Conservation (phyloP, 1,139 yeast genomes). For the Sugiyamaella japonica region DNA sequence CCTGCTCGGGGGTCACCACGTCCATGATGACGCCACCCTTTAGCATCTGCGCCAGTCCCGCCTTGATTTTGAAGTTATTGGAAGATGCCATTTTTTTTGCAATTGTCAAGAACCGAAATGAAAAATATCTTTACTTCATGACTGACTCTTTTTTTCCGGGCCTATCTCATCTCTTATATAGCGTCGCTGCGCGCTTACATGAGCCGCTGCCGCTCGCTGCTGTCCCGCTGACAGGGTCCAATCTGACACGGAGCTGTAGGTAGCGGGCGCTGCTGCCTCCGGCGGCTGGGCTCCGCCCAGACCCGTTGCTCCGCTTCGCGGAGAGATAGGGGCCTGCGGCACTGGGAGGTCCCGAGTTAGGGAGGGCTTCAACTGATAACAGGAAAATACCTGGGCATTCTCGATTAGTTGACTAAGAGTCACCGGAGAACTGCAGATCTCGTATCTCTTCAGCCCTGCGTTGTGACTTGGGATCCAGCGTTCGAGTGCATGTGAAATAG, state of each 20-base stretch:
- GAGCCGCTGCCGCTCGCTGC: too few species aligned
- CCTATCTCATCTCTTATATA: too few species aligned
- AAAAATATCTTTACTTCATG: background rate
- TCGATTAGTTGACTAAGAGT: background rate
- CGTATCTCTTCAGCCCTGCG: background rate
- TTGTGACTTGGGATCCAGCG: background rate
- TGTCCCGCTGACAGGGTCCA: background rate
- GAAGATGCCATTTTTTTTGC: background rate
- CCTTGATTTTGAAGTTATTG: constrained; percentile 57
- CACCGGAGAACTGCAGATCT: background rate
- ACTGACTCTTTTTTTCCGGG: background rate
- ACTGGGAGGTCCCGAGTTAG: too few species aligned
- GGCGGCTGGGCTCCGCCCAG: background rate
- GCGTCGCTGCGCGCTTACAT: too few species aligned
- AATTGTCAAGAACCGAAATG: background rate
- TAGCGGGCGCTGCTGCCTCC: too few species aligned
- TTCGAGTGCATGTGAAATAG: background rate
- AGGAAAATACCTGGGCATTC: too few species aligned
- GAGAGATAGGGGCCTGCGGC: background rate
- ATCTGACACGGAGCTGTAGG: background rate
- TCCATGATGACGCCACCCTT: constrained; percentile 72
- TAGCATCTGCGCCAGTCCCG: constrained; percentile 86
- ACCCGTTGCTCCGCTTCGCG: background rate
- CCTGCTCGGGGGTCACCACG: constrained; percentile 60
- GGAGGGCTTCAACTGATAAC: too few species aligned